Evolutionary conservation across 2,329 filamentous ascomycete species (phyloP).

Genomic region (Cladosporium halotolerans): DNA sequence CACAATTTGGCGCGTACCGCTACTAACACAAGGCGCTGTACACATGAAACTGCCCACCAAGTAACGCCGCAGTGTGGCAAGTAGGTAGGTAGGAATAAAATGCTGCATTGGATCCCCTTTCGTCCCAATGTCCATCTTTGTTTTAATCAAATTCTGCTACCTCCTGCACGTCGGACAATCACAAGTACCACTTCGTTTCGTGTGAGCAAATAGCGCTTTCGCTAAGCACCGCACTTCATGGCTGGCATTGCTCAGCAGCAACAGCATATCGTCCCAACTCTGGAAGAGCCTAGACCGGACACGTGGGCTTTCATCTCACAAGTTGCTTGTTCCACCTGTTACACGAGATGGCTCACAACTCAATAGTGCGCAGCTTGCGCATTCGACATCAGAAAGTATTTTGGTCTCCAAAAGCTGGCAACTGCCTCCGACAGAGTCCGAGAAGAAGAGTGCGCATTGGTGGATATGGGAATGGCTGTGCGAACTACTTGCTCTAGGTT

Average conservation of each 20-base stretch:
- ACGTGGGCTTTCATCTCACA: too few species aligned
- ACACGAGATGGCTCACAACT: neutral
- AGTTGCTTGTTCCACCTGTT: too few species aligned
- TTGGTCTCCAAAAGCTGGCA: neutral
- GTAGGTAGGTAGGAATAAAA: neutral
- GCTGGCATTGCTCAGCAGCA: neutral
- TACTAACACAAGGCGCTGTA: neutral
- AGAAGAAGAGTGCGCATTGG: neutral
- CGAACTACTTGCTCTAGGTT: constrained; percentile 3
- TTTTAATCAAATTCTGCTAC: too few species aligned
- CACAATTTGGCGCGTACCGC: neutral
- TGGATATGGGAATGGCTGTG: constrained; percentile 9
- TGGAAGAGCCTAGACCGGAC: neutral
- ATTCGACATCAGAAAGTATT: neutral
- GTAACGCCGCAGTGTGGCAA: neutral
- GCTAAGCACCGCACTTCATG: neutral
- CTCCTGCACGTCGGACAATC: too few species aligned
- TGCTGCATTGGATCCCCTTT: too few species aligned
- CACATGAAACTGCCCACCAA: neutral
- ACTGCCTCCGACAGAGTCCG: neutral
- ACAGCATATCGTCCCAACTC: neutral
- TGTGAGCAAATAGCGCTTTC: neutral
- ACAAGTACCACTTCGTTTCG: too few species aligned
- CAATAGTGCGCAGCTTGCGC: too few species aligned
- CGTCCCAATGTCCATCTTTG: too few species aligned